phyloP scores from a whole-genome alignment of 768 basidiomycete genomes.

The Dentipellis sp. region DNA sequence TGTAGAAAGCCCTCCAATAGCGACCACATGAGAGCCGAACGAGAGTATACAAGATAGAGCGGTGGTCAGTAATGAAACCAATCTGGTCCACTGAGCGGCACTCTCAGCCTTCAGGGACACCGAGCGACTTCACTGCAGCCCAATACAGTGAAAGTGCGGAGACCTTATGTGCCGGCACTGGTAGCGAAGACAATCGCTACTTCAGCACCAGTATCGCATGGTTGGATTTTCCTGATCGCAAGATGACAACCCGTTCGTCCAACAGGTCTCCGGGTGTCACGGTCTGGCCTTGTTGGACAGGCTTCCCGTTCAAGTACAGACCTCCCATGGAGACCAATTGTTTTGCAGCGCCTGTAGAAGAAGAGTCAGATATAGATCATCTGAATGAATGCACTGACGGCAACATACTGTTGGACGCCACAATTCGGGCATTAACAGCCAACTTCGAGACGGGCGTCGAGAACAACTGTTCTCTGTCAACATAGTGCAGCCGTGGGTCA shows the following conservation, averaged over 20 bases:
- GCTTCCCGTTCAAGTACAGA: slow-evolving; percentile 11
- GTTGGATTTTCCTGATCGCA: slow-evolving; percentile 14
- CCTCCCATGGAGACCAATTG: slow-evolving; percentile 11
- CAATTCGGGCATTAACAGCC: slow-evolving; percentile 46
- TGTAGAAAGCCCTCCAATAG: no score
- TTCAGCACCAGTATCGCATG: slow-evolving; percentile 8
- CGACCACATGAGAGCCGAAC: no score
- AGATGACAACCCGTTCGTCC: slow-evolving; percentile 10
- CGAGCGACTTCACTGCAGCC: no score
- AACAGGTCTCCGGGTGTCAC: slow-evolving; percentile 7
- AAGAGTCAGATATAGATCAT: neutral
- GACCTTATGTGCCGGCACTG: no score
- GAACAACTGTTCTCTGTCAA: slow-evolving; percentile 43
- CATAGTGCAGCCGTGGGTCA: slow-evolving; percentile 52
- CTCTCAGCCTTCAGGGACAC: no score
- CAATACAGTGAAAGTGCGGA: no score
- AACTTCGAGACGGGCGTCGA: slow-evolving; percentile 51
- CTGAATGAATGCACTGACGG: neutral
- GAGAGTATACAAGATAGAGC: no score
- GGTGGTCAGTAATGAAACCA: no score
- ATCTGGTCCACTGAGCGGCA: no score
- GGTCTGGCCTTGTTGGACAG: slow-evolving; percentile 1
- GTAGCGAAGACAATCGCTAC: neutral
- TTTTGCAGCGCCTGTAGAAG: slow-evolving; percentile 9
- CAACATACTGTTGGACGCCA: slow-evolving; percentile 36